Evolutionary conservation across 352 stramenopile genomes (phyloP).

Genomic region (Phytophthora lateralis): DNA sequence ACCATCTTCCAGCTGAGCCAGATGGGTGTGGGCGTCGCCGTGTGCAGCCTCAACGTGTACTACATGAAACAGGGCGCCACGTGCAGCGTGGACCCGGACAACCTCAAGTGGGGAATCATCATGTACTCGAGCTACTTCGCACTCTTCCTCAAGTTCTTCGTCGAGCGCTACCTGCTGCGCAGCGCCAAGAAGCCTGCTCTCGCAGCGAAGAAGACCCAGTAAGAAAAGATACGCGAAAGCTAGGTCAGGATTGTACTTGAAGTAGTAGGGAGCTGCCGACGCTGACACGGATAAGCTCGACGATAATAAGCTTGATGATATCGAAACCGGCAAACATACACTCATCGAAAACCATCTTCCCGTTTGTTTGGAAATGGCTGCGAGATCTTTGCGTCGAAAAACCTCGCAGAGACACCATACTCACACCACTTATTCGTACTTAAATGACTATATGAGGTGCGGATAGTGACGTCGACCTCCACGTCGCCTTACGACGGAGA

Average conservation of each 20-base stretch:
- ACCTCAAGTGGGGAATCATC: slow-evolving; percentile 89
- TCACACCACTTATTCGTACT: slow-evolving; percentile 5
- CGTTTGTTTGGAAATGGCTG: slow-evolving; percentile 2
- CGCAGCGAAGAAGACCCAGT: slow-evolving; percentile 48
- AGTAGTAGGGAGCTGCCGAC: slow-evolving; percentile 27
- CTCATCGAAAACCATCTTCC: slow-evolving; percentile 1
- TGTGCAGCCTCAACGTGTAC: slow-evolving; percentile 78
- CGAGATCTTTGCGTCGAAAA: slow-evolving; percentile 9
- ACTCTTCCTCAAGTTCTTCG: slow-evolving; percentile 93
- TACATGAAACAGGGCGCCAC: slow-evolving; percentile 70
- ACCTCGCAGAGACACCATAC: slow-evolving; percentile 18
- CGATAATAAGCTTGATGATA: slow-evolving; percentile 30
- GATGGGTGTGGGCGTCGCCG: slow-evolving; percentile 78
- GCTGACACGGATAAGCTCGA: slow-evolving; percentile 7
- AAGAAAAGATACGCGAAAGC: slow-evolving; percentile 27
- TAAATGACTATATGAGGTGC: not conserved
- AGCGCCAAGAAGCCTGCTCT: slow-evolving; percentile 41
- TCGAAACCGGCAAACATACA: not conserved
- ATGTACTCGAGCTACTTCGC: slow-evolving; percentile 96
- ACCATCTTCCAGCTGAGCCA: slow-evolving; percentile 93
- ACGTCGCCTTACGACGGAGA: not conserved
- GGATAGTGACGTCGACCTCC: not conserved
- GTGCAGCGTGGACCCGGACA: slow-evolving; percentile 84
- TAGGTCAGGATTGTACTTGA: slow-evolving; percentile 34
- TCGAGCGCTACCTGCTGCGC: slow-evolving; percentile 86